Evolutionary conservation across 2,329 filamentous ascomycete genomes (phyloP).

Genomic region (Exophiala sp.): DNA sequence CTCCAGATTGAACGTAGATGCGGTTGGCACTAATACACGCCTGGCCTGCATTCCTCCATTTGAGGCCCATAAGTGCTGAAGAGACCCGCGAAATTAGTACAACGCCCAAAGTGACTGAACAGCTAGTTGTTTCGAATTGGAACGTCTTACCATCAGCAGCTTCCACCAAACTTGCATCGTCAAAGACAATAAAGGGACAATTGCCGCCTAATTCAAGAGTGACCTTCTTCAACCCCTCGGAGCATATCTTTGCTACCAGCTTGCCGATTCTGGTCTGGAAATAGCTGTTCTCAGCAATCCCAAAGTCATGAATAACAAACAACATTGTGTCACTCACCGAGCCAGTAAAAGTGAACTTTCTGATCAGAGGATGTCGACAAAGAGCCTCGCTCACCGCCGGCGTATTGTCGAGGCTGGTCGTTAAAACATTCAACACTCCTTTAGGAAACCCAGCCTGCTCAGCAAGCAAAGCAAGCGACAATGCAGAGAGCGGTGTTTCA

Average conservation of each 20-base stretch:
- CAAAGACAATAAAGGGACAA: constrained; percentile 38
- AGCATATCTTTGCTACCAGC: constrained; percentile 32
- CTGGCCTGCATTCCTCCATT: background rate
- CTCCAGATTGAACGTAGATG: background rate
- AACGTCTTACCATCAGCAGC: constrained; percentile 21
- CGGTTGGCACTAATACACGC: background rate
- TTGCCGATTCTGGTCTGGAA: constrained; percentile 47
- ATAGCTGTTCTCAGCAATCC: too few species aligned
- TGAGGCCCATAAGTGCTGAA: background rate
- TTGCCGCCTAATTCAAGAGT: constrained; percentile 44
- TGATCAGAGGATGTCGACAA: constrained; percentile 29
- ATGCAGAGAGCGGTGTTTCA: constrained; percentile 34
- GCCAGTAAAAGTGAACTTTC: constrained; percentile 32
- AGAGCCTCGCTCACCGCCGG: constrained; percentile 58
- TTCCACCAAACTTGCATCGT: constrained; percentile 36
- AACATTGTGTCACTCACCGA: constrained; percentile 10
- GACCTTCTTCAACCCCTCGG: constrained; percentile 37
- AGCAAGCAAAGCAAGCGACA: constrained; percentile 32
- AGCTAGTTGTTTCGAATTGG: too few species aligned
- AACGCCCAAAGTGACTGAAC: too few species aligned
- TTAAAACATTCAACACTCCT: constrained; percentile 34
- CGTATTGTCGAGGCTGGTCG: constrained; percentile 62
- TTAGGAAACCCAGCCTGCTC: constrained; percentile 32
- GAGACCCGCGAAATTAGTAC: too few species aligned
- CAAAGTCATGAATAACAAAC: too few species aligned